Evolutionary conservation across 1,284 basidiomycete species (phyloP).

Genomic region (Ganoderma lucidum): DNA sequence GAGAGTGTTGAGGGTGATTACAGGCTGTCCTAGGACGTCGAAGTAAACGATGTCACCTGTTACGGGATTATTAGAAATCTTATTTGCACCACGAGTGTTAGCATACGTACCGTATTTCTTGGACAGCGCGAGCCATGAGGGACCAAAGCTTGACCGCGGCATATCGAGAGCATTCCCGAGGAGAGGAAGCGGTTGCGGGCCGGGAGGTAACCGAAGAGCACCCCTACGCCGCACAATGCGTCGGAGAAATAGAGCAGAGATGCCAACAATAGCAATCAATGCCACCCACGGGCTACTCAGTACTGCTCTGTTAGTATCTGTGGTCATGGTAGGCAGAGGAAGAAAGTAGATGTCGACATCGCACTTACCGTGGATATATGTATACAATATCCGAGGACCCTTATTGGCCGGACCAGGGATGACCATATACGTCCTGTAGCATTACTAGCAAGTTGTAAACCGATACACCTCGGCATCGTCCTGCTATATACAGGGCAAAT

Average conservation of each 20-base stretch:
- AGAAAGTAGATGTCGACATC: background rate
- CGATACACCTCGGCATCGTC: background rate
- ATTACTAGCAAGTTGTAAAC: background rate
- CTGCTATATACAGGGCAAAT: background rate
- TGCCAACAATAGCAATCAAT: background rate
- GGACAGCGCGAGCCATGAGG: background rate
- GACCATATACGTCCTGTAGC: background rate
- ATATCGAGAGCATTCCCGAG: slow-evolving; percentile 1
- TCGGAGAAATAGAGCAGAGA: background rate
- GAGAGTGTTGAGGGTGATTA: background rate
- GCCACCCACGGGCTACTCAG: background rate
- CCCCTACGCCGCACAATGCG: background rate
- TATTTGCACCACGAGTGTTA: background rate
- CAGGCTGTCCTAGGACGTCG: background rate
- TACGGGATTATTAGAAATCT: background rate
- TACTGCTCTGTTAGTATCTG: background rate
- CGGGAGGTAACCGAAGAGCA: background rate
- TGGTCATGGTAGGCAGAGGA: background rate
- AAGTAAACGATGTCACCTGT: background rate
- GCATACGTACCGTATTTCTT: background rate
- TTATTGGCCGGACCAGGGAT: background rate
- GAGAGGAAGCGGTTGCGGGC: background rate
- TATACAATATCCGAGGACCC: background rate
- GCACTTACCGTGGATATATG: background rate
- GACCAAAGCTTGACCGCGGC: background rate